Evolutionary conservation across 495 filamentous ascomycete genomes (phyloP).

Genomic region (Lichina pygmaea): DNA sequence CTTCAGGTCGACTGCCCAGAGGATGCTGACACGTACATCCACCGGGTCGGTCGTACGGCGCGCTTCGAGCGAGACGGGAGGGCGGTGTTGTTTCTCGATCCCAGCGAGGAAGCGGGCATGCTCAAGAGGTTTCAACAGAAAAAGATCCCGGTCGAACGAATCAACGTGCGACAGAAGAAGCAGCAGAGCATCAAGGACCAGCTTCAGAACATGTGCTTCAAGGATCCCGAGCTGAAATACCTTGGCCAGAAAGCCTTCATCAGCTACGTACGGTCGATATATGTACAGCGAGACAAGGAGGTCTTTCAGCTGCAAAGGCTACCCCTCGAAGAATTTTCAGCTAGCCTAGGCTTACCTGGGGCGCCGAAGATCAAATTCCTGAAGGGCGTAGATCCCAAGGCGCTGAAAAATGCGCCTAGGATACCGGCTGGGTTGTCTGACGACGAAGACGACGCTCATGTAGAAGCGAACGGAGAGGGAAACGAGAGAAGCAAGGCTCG

Average conservation of each 20-base stretch:
- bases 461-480: conserved; percentile 13
- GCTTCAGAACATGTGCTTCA: conserved; percentile 81
- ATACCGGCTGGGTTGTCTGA: conserved; percentile 22
- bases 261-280: conserved; percentile 56
- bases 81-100: conserved; percentile 77
- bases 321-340: conserved; percentile 61
- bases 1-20: conserved; percentile 87
- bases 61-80: conserved; percentile 71
- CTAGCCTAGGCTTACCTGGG: conserved; percentile 67
- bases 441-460: conserved; percentile 19
- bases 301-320: conserved; percentile 60
- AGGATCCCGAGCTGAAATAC: conserved; percentile 83
- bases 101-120: conserved; percentile 75
- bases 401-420: conserved; percentile 62
- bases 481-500: conserved; percentile 31
- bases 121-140: conserved; percentile 56
- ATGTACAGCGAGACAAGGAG: conserved; percentile 79
- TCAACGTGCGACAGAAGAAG: conserved; percentile 71
- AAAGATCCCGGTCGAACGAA: conserved; percentile 61
- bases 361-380: conserved; percentile 75
- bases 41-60: conserved; percentile 82
- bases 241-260: conserved; percentile 89
- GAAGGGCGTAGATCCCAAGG: conserved; percentile 66
- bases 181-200: conserved; percentile 60
- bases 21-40: conserved; percentile 92